These are phyloP conservation scores for Carex scoparia DNA, from an alignment of 176 grass and related monocot genomes.

Conservation along the genomic window DNA sequence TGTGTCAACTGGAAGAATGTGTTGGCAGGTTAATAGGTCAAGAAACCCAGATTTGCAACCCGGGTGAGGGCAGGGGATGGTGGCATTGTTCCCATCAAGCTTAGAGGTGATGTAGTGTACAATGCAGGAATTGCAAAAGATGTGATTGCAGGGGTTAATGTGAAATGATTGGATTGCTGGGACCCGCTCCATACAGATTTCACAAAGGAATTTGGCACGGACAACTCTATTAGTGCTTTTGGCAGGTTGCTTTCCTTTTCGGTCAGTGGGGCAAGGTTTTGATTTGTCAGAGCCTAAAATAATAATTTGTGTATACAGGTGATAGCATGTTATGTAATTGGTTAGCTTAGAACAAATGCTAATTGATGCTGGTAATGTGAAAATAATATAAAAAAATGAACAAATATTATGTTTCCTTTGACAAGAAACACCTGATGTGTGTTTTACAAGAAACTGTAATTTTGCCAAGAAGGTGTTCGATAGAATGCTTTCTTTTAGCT, in stretches of 20 bases:
- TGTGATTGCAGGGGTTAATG: conserved; percentile 13
- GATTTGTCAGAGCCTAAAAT: conserved; percentile 11
- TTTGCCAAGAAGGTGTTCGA: background rate
- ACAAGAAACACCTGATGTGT: background rate
- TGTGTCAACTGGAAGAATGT: background rate
- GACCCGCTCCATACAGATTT: conserved; percentile 4
- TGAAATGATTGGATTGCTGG: background rate
- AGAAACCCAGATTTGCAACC: background rate
- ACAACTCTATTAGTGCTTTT: background rate
- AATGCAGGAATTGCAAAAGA: conserved; percentile 22
- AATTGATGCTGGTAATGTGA: background rate
- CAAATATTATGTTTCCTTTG: background rate
- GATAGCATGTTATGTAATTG: background rate
- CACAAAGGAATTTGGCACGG: background rate
- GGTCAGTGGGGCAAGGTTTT: conserved; percentile 12
- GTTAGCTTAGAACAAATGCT: background rate
- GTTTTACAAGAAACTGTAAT: background rate
- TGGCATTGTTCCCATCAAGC: background rate
- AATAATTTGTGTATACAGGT: conserved; percentile 6
- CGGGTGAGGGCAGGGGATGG: background rate
- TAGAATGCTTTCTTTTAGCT: background rate
- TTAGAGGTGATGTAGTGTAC: conserved; percentile 3
- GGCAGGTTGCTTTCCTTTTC: conserved; percentile 16
- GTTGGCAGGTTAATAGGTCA: background rate
- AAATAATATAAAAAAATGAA: background rate